Conservation (phyloP, 805 yeast genomes). For the Lipomyces yamanashiensis region DNA sequence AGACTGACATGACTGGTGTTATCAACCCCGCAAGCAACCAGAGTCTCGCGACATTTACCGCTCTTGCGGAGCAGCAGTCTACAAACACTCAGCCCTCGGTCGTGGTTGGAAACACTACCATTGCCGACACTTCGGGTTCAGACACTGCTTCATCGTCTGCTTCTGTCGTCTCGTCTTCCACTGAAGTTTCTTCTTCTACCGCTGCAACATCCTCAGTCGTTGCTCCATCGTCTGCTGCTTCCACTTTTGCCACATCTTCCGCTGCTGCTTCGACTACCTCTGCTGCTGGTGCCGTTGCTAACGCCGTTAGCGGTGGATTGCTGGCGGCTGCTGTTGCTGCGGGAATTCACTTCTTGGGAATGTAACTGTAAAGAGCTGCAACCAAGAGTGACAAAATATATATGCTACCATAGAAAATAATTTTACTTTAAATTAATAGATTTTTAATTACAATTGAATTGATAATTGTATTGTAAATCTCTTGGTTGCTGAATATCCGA, state of each 20-base stretch:
- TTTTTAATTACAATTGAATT: too few relatives aligned
- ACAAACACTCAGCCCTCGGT: constrained; percentile 25
- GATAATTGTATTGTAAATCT: too few relatives aligned
- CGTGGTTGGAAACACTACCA: constrained; percentile 22
- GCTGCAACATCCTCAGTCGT: constrained; percentile 2
- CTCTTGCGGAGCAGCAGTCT: constrained; percentile 24
- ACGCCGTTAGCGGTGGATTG: constrained; percentile 5
- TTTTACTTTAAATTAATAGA: background rate
- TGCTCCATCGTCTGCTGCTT: constrained; percentile 1
- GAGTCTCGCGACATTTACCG: constrained; percentile 28
- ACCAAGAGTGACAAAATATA: too few relatives aligned
- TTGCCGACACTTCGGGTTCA: constrained; percentile 3
- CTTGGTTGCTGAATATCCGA: too few relatives aligned
- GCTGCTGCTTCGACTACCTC: constrained; percentile 23
- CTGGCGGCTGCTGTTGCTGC: constrained; percentile 4
- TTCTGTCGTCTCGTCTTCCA: constrained; percentile 8
- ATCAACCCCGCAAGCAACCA: constrained; percentile 35
- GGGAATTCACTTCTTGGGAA: background rate
- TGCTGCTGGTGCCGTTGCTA: constrained; percentile 14
- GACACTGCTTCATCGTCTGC: constrained; percentile 16
- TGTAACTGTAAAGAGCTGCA: background rate
- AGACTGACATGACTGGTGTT: constrained; percentile 40
- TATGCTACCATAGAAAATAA: background rate
- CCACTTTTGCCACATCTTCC: constrained; percentile 6
- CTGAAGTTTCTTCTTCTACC: constrained; percentile 5